Base-by-base conservation (phyloP, 2,329 filamentous ascomycete species). In the Sporothrix pseudoabietina region DNA sequence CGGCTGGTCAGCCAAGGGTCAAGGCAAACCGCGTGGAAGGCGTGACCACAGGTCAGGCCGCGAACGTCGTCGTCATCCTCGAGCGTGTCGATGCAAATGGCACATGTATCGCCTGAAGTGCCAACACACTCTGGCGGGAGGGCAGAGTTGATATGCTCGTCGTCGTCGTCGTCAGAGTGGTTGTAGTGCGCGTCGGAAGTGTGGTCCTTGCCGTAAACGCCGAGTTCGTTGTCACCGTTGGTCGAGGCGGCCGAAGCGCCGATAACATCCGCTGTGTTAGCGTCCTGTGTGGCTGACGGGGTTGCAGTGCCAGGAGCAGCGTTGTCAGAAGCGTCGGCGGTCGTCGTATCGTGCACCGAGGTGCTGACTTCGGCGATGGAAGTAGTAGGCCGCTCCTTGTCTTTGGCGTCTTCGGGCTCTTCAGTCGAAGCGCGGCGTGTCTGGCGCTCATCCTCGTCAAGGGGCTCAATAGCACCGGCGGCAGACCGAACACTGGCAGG, bases 11-110 rank as follows among this genome's bases (percentile, higher is more conserved):
- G 84, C 96, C 96, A 99, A 12, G 96, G 96, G 78, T 99, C 96
- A 68, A 99, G 89, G 80, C 96, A 99, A 54, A 92, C 93, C 69
- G 94, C 94, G 81, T 99, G 96, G 88, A 98, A 99, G 71, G 95
- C 94, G 82, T 99, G 96, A n/a, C 96, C 96, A 79, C 96, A 99
- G 4, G 93, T 94, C 75, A 99, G 84, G 2, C 96, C 96, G 77
- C 96, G 93, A 69, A 99, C 91, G 80, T 99, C 95, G 78, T 98
- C 96, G 76, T 98, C 93, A 76, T 98, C 94, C 81, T 99, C 96
- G 22, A 99, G 88, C 0, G 89, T 91, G 79, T 99, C 96, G 76
- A 99, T 91, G 81, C 96, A 99, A 78, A 99, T 98, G 69, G 96
- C 96, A 82, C 96, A 99, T 1, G 94, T 92, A 80, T 99, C 96